Evolutionary conservation across 176 grass and related monocot genomes (phyloP).

Genomic region (bread wheat (Triticum aestivum)): IWGSC_CS_RefSeq_v2.1 NC_057814.1:20933241-20933740

Average conservation of each 20-base stretch:
- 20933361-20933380: slow-evolving; percentile 76
- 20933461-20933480: slow-evolving; percentile 65
- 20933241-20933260: slow-evolving; percentile 49
- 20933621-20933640: slow-evolving; percentile 76
- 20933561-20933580: slow-evolving; percentile 77
- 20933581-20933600: slow-evolving; percentile 92
- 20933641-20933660: slow-evolving; percentile 74
- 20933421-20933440: slow-evolving; percentile 83
- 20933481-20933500: not conserved
- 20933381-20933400: slow-evolving; percentile 80
- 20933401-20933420: slow-evolving; percentile 68
- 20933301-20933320: slow-evolving; percentile 91
- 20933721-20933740: slow-evolving; percentile 83
- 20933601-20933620: slow-evolving; percentile 75
- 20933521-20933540: slow-evolving; percentile 79
- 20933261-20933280: slow-evolving; percentile 81
- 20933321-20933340: slow-evolving; percentile 90
- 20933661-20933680: slow-evolving; percentile 56
- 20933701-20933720: slow-evolving; percentile 82
- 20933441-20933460: slow-evolving; percentile 74
- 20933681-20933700: slow-evolving; percentile 72
- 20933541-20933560: slow-evolving; percentile 50
- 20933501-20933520: slow-evolving; percentile 52
- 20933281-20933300: slow-evolving; percentile 94
- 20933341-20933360: slow-evolving; percentile 89